Base-by-base conservation (phyloP, 768 basidiomycete genomes). In the Calocybe indica region DNA sequence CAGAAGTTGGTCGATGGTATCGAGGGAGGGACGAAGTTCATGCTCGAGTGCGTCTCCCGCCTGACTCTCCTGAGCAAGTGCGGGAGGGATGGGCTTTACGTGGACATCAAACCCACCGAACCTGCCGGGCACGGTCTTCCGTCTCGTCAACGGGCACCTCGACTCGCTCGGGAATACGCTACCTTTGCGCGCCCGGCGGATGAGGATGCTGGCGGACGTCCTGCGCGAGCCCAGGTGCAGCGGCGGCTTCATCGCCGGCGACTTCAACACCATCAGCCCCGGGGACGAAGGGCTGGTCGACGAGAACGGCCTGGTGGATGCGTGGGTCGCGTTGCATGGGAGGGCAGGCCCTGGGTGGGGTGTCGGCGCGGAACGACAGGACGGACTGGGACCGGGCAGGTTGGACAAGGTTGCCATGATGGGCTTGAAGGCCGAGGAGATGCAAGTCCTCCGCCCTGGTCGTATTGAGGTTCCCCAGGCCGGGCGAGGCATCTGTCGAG, bases 221-320 rank as follows among this genome's bases (percentile, higher is more conserved):
- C 66, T 73, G 46, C 68, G 63, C 57, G 71, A 72, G 63, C 57
- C 60, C 5, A 61, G 60, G 22, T 22, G 22, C 22, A 22, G 22
- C 43, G 64, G 69, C 29, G 69, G 73, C 1, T n/a, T 74, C 45
- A 68, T 74, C 37, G 73, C 69, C 12, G 72, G 73, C n/a, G 72
- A 74, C 62, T 72, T 73, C 65, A 72, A 73, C 55, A 67, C 73
- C 31, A 66, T 71, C 57, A 49, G 48, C 54, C 62, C 66, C 41
- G 57, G 61, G 43, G 71, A 74, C 55, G 39, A 66, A 22, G 22
- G 22, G 22, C 22, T 22, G 22, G 22, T 22, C 22, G 22, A 22
- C 47, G 55, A 66, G 48, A 52, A 69, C 60, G 56, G 46, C 13
- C 65, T 74, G 56, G 57, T 71, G 2, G 72, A 74, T 60, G 70